Evolutionary conservation across 1,284 basidiomycete species (phyloP).

Genomic region (Cutaneotrichosporon sp.): DNA sequence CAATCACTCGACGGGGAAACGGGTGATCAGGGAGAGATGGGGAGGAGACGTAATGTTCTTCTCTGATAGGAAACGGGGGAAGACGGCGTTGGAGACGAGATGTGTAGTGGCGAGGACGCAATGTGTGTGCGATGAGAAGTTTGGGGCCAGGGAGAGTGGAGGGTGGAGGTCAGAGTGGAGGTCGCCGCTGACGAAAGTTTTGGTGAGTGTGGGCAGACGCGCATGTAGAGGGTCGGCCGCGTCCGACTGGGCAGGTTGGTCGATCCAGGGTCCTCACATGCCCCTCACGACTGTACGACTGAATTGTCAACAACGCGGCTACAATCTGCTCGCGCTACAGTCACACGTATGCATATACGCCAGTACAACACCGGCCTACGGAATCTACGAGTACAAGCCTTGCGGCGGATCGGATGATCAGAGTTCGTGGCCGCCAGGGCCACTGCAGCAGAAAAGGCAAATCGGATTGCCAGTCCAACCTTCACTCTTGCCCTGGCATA

Average conservation of each 20-base stretch:
- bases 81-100: neutral
- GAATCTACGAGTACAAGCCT: slow-evolving; percentile 4
- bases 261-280: too few species aligned
- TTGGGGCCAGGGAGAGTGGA: too few species aligned
- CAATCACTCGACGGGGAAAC: too few species aligned
- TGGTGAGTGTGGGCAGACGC: too few species aligned
- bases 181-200: too few species aligned
- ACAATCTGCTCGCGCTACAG: neutral
- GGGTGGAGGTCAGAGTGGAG: slow-evolving; percentile 1
- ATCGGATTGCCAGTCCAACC: neutral
- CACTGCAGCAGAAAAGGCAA: neutral
- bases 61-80: neutral
- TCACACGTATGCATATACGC: slow-evolving; percentile 11
- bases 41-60: too few species aligned
- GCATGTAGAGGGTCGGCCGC: too few species aligned
- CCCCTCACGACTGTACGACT: too few species aligned
- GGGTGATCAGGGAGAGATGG: too few species aligned
- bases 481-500: neutral
- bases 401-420: slow-evolving; percentile 6
- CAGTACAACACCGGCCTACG: slow-evolving; percentile 15
- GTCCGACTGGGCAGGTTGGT: too few species aligned
- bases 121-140: too few species aligned
- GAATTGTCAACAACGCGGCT: neutral
- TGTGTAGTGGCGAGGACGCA: too few species aligned
- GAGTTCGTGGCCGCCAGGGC: slow-evolving; percentile 10